A percentile compares a stretch with the other conserved stretches of the same genome.
Evolutionary conservation across 306 rosid species (phyloP).

Genomic region (Geum urbanum): DNA sequence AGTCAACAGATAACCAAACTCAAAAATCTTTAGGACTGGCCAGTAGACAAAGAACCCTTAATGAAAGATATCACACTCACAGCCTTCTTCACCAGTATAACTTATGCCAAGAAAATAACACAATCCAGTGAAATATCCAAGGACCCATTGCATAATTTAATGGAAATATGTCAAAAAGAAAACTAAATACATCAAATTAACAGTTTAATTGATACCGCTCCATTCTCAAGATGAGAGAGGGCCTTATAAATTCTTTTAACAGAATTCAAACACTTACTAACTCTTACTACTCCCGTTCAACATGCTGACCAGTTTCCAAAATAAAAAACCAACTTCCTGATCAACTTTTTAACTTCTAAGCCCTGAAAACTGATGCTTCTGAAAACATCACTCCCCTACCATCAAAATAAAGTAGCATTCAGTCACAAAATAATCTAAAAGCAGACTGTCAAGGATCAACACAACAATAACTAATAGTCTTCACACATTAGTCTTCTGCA

Average conservation of each 20-base stretch:
- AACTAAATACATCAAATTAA: background rate
- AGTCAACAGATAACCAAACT: background rate
- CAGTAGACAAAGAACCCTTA: background rate
- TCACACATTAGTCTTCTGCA: background rate
- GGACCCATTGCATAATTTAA: background rate
- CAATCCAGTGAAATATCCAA: background rate
- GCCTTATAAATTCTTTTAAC: background rate
- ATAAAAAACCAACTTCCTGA: background rate
- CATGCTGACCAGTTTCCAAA: background rate
- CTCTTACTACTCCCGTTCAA: background rate
- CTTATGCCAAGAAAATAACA: background rate
- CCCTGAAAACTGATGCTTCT: background rate
- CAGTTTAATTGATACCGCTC: background rate
- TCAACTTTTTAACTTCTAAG: background rate
- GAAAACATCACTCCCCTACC: background rate
- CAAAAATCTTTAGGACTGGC: background rate
- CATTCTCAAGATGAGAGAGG: background rate
- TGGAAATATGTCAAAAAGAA: background rate
- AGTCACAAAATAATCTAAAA: background rate
- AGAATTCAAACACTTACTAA: background rate
- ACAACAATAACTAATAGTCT: background rate
- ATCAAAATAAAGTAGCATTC: background rate
- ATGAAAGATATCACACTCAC: background rate
- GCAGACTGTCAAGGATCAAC: background rate
- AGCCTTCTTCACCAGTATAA: background rate